Evolutionary conservation across 805 yeast genomes (phyloP), one percentile per base, ranked within the genome.

Genomic region (Wickerhamomyces chambardii): DNA sequence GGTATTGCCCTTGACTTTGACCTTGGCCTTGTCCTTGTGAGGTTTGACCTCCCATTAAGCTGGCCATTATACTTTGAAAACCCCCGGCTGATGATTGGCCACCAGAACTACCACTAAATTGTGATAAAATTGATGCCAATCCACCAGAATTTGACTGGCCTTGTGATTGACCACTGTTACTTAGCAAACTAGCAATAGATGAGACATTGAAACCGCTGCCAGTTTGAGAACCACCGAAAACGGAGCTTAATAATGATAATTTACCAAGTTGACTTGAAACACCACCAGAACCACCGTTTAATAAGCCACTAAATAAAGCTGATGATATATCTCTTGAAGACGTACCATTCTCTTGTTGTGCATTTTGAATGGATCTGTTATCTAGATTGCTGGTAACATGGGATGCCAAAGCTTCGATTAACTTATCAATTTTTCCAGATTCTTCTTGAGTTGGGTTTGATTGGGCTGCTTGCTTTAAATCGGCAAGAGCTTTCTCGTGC

Each of bases 361-460:
- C 38, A 17, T 37, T 17, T 15, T 17, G 18, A 26, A 29, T 38
- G 2, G 48, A 39, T n/a, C n/a, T n/a, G 3, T 48, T 34, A 26
- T 40, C 44, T 29, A 45, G 39, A 17, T 40, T 42, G 19, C 41
- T 30, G 6, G 45, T 49, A 24, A 51, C 52, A 29, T 50, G 50
- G 11, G 36, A 22, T 1, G 52, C 44, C 6, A 51, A 14, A 2
- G 29, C 28, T 16, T 43, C 45, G 25, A 51, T 47, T 38, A 50
- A 29, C 3, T 35, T 17, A 12, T 48, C 52, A 33, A 51, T 51
- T n/a, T 32, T 32, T 3, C 19, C 12, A 9, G 37, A 28, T 31
- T 51, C 47, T 15, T 45, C 36, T 10, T 22, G 27, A 5, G 43
- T 27, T 15, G 56, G 55, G 27, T 45, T 42, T 40, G 33, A 30